phyloP scores from a whole-genome alignment of 1,284 basidiomycete species.

The Microbotryum lychnidis-dioicae region DNA sequence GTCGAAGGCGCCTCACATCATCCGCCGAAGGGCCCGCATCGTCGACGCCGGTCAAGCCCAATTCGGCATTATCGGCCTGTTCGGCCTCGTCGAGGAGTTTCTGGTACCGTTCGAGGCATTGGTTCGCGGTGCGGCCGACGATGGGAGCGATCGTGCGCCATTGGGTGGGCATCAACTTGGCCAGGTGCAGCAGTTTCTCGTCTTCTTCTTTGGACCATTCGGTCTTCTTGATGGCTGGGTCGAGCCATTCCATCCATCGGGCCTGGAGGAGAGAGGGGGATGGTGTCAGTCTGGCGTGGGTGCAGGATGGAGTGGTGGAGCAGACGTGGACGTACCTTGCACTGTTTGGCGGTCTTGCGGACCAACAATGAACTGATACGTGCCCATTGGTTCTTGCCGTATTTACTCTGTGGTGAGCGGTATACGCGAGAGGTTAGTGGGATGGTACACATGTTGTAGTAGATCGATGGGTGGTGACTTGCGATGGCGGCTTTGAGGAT shows the following conservation, averaged over 20 bases:
- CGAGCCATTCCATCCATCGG: slow-evolving; percentile 97
- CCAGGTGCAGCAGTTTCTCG: slow-evolving; percentile 94
- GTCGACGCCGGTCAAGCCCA: slow-evolving; percentile 70
- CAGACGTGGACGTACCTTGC: slow-evolving; percentile 70
- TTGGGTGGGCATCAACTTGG: slow-evolving; percentile 99
- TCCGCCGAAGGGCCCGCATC: slow-evolving; percentile 82
- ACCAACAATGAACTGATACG: slow-evolving; percentile 96
- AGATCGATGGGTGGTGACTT: slow-evolving; percentile 46
- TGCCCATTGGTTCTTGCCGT: slow-evolving; percentile 77
- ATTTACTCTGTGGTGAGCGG: slow-evolving; percentile 14
- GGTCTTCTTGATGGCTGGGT: slow-evolving; percentile 99
- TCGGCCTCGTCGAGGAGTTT: slow-evolving; percentile 96
- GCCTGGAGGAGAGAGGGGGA: slow-evolving; percentile 8
- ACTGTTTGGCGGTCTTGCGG: slow-evolving; percentile 98
- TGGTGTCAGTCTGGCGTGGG: not conserved
- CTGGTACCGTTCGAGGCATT: slow-evolving; percentile 97
- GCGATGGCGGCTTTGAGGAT: slow-evolving; percentile 87
- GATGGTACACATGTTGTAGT: too few species aligned
- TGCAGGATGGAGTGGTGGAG: not conserved
- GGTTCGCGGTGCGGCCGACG: slow-evolving; percentile 96
- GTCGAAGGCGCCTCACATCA: slow-evolving; percentile 77
- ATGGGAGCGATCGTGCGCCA: slow-evolving; percentile 99
- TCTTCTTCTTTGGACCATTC: slow-evolving; percentile 99
- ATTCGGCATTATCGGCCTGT: slow-evolving; percentile 73
- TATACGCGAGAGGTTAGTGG: not conserved